Base-by-base conservation (phyloP, 2,329 filamentous ascomycete genomes). In the Colletotrichum sp. region DNA sequence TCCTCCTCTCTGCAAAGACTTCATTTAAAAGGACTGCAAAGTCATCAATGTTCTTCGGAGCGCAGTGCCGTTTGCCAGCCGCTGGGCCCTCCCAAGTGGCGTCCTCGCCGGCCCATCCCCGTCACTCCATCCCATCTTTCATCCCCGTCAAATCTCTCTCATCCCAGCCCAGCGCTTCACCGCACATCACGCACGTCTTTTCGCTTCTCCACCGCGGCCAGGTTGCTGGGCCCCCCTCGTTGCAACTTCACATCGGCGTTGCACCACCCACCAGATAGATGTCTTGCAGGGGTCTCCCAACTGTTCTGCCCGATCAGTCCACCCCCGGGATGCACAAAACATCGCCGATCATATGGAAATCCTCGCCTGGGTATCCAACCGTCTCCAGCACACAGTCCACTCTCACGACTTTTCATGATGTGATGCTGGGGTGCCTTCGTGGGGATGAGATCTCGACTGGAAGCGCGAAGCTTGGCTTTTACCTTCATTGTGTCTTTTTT, bases 401-500 rank as follows among this genome's bases (percentile, higher is more conserved):
- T 68, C 32, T 69, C 21, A 16, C 52, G 55, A 68, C 12, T 28
- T 28, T 30, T 18, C 21, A 30, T 18, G 64, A 75, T 75, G 64
- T 32, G 43, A 75, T 30, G 14, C 65, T 28, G 48, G 70, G 70
- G 59, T 73, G 70, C 64, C 64, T 68, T 73, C 70, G 70, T 73
- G 57, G 43, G 68, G 43, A 52, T 43, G 34, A 28, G 70, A 69
- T 76, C 70, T 32, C 34, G 26, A 52, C 59, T 60, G 32, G 24
- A 34, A 67, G 60, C 73, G n/a, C 26, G n/a, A 65, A 32, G 43
- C 74, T 76, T 74, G 70, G 74, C 70, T 65, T 72, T 63, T 43
- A 7, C 13, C 21, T 60, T 21, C 34, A 74, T 16, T 26, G 10
- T 21, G 18, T 26, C 8, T n/a, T 43, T 18, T 52, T 63, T 13